These are phyloP conservation scores for Radiomyces spectabilis DNA, from an alignment of 192 early-diverging fungal species.

Conservation along the genomic window DNA sequence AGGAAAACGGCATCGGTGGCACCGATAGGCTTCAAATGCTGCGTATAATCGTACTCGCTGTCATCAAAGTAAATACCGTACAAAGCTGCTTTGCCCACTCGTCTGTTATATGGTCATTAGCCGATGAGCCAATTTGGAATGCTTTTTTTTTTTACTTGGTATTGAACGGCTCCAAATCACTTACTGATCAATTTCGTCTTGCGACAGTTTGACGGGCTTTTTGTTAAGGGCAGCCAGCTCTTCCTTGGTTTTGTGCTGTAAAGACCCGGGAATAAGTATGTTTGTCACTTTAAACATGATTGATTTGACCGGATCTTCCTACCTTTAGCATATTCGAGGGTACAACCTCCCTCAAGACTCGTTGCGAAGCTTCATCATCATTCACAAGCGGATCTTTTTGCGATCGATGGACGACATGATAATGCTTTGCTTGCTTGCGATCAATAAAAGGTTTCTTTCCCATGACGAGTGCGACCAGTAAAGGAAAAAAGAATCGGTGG, in stretches of 20 bases:
- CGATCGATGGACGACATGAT: slow-evolving; percentile 90
- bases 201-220: slow-evolving; percentile 21
- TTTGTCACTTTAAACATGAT: neutral
- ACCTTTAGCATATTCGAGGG: slow-evolving; percentile 54
- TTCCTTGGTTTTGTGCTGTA: slow-evolving; percentile 19
- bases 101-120: slow-evolving; percentile 11
- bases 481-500: neutral
- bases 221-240: slow-evolving; percentile 7
- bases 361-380: slow-evolving; percentile 66
- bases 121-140: neutral
- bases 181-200: slow-evolving; percentile 26
- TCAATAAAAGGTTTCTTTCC: slow-evolving; percentile 83
- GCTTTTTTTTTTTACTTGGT: no score
- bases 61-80: slow-evolving; percentile 91
- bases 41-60: slow-evolving; percentile 87
- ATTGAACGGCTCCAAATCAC: no score
- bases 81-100: slow-evolving; percentile 69
- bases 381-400: slow-evolving; percentile 88
- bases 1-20: slow-evolving; percentile 72
- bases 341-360: slow-evolving; percentile 75
- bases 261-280: neutral
- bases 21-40: slow-evolving; percentile 86
- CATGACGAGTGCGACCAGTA: slow-evolving; percentile 21
- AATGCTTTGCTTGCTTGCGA: slow-evolving; percentile 75
- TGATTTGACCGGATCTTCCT: neutral